phyloP scores from a whole-genome alignment of 257 asterid species.

The Solanum appendiculatum region DNA sequence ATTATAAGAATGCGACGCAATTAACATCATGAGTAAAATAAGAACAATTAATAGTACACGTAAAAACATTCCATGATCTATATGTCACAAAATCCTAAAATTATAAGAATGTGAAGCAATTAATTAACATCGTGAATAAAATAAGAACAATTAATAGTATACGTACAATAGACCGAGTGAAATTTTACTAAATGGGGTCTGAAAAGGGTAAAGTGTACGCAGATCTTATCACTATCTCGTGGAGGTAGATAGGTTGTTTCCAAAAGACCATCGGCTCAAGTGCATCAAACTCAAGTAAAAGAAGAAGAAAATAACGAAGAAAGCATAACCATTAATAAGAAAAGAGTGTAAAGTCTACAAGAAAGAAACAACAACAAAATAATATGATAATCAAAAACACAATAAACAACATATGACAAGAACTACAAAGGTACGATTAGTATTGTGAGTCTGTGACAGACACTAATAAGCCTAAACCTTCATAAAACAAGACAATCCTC shows the following conservation, averaged over 20 bases:
- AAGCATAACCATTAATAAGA: too few species aligned
- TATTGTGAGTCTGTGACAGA: too few species aligned
- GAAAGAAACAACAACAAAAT: too few species aligned
- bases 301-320: neutral
- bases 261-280: neutral
- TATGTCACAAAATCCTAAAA: neutral
- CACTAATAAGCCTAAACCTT: neutral
- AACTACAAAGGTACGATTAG: neutral
- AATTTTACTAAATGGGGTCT: too few species aligned
- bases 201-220: too few species aligned
- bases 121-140: neutral
- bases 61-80: neutral
- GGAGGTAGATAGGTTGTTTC: too few species aligned
- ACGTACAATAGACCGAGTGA: too few species aligned
- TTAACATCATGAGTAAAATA: neutral
- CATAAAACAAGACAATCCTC: neutral
- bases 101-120: neutral
- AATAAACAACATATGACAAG: too few species aligned
- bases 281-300: neutral
- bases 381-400: neutral
- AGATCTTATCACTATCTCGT: too few species aligned
- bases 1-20: neutral
- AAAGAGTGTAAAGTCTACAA: neutral
- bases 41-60: neutral
- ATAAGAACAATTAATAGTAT: neutral